These are phyloP conservation scores for Hypoxylon rickii DNA, from an alignment of 495 filamentous ascomycete genomes.

Conservation along the genomic window DNA sequence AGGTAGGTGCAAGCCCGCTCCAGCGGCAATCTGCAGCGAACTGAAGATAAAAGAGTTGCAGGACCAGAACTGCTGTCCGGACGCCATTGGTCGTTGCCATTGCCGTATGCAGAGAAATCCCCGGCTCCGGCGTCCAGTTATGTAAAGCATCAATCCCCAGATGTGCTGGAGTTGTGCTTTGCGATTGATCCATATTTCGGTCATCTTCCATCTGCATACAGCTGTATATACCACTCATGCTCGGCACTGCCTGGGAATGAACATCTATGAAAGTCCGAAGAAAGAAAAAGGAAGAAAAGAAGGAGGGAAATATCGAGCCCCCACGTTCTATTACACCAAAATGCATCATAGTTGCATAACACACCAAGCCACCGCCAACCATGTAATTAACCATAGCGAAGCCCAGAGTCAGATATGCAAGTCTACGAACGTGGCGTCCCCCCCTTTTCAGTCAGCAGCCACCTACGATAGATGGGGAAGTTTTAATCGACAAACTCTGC, in stretches of 20 bases:
- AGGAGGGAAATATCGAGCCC: conserved; percentile 6
- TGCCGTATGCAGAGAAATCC: neutral
- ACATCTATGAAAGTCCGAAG: neutral
- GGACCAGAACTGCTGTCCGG: neutral
- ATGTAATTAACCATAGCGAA: conserved; percentile 3
- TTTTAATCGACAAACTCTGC: conserved; percentile 12
- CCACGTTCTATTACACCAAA: conserved; percentile 21
- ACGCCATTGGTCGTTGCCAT: conserved; percentile 9
- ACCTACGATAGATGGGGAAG: conserved; percentile 2
- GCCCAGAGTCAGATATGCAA: conserved; percentile 3
- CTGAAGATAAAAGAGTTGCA: conserved; percentile 6
- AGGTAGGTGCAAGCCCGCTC: too few relatives aligned
- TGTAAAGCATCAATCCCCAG: too few relatives aligned
- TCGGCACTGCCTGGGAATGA: too few relatives aligned
- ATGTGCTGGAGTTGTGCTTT: too few relatives aligned
- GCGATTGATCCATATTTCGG: too few relatives aligned
- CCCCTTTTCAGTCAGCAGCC: too few relatives aligned
- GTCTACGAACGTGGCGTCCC: conserved; percentile 12
- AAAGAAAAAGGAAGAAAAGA: neutral
- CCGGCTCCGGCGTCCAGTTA: conserved; percentile 20
- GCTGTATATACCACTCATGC: too few relatives aligned
- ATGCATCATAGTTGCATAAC: too few relatives aligned
- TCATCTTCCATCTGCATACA: too few relatives aligned
- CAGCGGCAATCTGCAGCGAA: conserved; percentile 19
- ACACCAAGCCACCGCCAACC: too few relatives aligned